Conservation (phyloP, 1,284 basidiomycete genomes). For the Exsudoporus floridanus region DNA sequence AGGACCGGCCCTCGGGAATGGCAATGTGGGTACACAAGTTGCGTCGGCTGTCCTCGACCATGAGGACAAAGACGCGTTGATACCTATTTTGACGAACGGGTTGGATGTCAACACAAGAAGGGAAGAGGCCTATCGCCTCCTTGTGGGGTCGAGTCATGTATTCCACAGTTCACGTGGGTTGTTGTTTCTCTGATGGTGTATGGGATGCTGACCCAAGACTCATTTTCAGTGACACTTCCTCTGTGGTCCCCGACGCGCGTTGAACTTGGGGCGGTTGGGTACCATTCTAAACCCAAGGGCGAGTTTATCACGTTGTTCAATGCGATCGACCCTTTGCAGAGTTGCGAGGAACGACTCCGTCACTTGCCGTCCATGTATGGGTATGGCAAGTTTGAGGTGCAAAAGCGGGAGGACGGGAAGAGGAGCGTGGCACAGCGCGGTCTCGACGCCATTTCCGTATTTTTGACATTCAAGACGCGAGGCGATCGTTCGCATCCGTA, state of each 20-base stretch:
- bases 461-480: conserved; percentile 45
- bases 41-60: conserved; percentile 21
- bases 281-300: conserved; percentile 60
- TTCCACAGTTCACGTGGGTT: conserved; percentile 69
- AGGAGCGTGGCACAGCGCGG: conserved; percentile 54
- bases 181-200: neutral
- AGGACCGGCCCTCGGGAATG: neutral
- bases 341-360: conserved; percentile 33
- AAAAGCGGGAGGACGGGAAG: conserved; percentile 49
- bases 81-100: conserved; percentile 48
- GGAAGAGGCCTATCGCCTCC: conserved; percentile 61
- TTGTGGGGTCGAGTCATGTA: conserved; percentile 50
- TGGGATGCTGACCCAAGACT: neutral
- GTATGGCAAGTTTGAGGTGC: conserved; percentile 52
- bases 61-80: conserved; percentile 46
- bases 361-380: conserved; percentile 52
- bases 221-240: conserved; percentile 58
- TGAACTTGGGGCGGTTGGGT: conserved; percentile 69
- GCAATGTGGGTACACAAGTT: conserved; percentile 13
- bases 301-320: conserved; percentile 71
- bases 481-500: conserved; percentile 40
- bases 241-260: conserved; percentile 67
- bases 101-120: conserved; percentile 46
- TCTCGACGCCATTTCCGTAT: conserved; percentile 55
- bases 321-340: conserved; percentile 50